phyloP scores from a whole-genome alignment of 768 basidiomycete species.

The Coprinopsis sp. region DNA sequence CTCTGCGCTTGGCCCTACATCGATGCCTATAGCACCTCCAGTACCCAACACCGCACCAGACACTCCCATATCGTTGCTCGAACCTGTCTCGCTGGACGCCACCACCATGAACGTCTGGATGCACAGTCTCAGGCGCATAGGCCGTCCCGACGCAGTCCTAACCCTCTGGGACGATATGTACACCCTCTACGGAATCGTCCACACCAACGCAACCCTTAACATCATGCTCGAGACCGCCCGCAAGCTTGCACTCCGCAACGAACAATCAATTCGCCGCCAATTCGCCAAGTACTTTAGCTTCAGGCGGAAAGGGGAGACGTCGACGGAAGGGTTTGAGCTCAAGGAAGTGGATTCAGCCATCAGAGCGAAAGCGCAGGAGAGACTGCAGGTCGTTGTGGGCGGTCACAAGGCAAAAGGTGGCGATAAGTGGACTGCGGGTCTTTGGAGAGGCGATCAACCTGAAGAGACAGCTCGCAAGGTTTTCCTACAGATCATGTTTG shows the following conservation, averaged over 20 bases:
- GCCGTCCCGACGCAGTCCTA: conserved; percentile 62
- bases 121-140: conserved; percentile 39
- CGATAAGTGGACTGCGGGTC: conserved; percentile 27
- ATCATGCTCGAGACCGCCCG: conserved; percentile 60
- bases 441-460: conserved; percentile 44
- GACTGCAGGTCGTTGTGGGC: not conserved
- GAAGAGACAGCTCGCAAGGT: conserved; percentile 45
- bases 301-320: conserved; percentile 32
- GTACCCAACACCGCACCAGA: conserved; percentile 1
- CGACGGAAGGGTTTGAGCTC: conserved; percentile 10
- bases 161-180: conserved; percentile 65
- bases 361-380: conserved; percentile 3
- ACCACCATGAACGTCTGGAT: conserved; percentile 20
- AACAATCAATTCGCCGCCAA: conserved; percentile 12
- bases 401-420: not conserved
- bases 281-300: conserved; percentile 25
- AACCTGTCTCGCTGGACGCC: conserved; percentile 12
- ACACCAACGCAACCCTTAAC: conserved; percentile 51
- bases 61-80: conserved; percentile 1
- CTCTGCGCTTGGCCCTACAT: too few species aligned
- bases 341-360: conserved; percentile 25
- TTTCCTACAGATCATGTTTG: conserved; percentile 54
- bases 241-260: conserved; percentile 46
- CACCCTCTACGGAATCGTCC: conserved; percentile 51
- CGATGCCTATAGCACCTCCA: not conserved